phyloP scores from a whole-genome alignment of 2,329 filamentous ascomycete species.

The Plectosphaerella sp. region DNA sequence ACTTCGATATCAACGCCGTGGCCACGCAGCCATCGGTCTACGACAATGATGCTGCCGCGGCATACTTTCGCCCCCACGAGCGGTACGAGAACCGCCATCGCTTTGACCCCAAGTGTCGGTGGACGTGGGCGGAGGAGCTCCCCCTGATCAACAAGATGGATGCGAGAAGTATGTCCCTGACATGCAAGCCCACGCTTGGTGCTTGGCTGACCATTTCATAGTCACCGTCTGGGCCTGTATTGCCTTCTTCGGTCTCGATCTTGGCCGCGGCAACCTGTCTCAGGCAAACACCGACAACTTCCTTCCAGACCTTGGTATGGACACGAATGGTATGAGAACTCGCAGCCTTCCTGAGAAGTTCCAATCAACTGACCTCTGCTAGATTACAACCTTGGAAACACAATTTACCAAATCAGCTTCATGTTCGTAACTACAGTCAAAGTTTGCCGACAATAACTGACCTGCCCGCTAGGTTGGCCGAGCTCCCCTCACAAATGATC shows the following conservation, averaged over 20 bases:
- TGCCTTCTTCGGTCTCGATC: constrained; percentile 18
- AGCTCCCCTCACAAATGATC: constrained; percentile 57
- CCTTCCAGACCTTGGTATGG: constrained; percentile 33
- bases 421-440: constrained; percentile 18
- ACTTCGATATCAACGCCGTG: constrained; percentile 15
- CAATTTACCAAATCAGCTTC: constrained; percentile 49
- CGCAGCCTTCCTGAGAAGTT: background rate
- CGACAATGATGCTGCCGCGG: constrained; percentile 34
- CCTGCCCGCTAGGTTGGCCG: constrained; percentile 29
- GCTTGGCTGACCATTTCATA: background rate
- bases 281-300: constrained; percentile 19
- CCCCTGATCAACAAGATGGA: constrained; percentile 23
- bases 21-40: constrained; percentile 40
- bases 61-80: constrained; percentile 25
- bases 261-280: constrained; percentile 17
- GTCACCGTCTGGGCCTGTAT: constrained; percentile 3
- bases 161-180: constrained; percentile 11
- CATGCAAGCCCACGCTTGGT: background rate
- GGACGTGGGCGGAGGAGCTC: constrained; percentile 26
- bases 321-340: constrained; percentile 21
- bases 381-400: constrained; percentile 51
- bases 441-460: no score
- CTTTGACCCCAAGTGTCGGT: constrained; percentile 25
- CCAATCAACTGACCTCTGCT: background rate
- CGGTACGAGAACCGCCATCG: constrained; percentile 27